A percentile compares a stretch with the other conserved stretches of the same genome.
phyloP scores from a whole-genome alignment of 2,329 filamentous ascomycete genomes.

The Colletotrichum viniferum region DNA sequence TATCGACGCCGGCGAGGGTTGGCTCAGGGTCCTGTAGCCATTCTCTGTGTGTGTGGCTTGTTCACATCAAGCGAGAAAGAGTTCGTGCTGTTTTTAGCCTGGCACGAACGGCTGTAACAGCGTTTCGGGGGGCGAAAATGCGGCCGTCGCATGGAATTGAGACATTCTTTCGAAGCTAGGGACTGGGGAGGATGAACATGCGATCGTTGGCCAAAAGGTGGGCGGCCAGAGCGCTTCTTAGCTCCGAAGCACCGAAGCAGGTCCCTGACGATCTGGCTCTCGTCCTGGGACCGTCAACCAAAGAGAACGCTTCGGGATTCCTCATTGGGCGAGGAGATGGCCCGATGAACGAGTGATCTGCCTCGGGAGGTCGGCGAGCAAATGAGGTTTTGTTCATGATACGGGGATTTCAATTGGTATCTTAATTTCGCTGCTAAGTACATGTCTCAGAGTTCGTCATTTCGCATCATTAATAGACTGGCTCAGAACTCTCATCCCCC shows the following conservation, averaged over 20 bases:
- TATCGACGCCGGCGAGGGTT: not conserved
- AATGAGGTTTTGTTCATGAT: not conserved
- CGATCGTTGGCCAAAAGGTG: not conserved
- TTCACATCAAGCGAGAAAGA: not conserved
- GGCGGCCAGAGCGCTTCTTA: constrained; percentile 9
- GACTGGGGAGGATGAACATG: not conserved
- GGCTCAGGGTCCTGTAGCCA: not conserved
- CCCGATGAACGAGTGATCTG: not conserved
- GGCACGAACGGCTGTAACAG: not conserved
- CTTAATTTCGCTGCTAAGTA: not conserved
- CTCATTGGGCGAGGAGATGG: not conserved
- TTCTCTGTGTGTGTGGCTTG: not conserved
- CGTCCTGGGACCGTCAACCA: not conserved
- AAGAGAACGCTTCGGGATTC: not conserved
- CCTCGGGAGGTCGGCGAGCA: not conserved
- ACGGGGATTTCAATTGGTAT: not conserved
- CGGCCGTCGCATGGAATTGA: constrained; percentile 11
- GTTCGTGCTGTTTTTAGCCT: not conserved
- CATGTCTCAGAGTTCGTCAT: constrained; percentile 1
- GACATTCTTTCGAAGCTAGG: not conserved
- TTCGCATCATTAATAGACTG: not conserved
- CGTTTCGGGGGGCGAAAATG: not conserved
- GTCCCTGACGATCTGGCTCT: not conserved
- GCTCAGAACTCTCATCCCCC: not conserved
- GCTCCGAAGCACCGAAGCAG: not conserved